Evolutionary conservation across 306 rosid genomes (phyloP).

Genomic region (Begonia masoniana): DNA sequence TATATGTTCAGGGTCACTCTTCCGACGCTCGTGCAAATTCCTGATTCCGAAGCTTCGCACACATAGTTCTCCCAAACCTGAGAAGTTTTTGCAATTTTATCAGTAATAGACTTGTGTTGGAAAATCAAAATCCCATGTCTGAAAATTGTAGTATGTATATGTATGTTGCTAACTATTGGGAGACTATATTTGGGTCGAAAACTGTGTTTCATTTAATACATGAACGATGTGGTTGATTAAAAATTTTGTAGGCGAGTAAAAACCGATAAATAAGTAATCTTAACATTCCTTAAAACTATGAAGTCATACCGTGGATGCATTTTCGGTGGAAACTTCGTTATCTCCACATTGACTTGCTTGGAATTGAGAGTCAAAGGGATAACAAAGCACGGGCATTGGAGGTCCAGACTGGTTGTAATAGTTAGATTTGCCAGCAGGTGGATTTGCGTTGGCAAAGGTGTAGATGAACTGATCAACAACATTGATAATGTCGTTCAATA

Average conservation of each 20-base stretch:
- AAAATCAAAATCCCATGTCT: too few relatives aligned
- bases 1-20: constrained; percentile 70
- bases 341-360: constrained; percentile 42
- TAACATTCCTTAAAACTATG: not conserved
- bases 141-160: too few relatives aligned
- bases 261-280: not conserved
- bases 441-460: constrained; percentile 44
- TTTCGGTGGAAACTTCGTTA: constrained; percentile 58
- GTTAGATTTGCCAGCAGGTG: constrained; percentile 17
- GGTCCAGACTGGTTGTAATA: constrained; percentile 84
- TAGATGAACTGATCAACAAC: constrained; percentile 60
- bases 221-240: too few relatives aligned
- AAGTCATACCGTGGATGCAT: constrained; percentile 54
- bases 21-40: constrained; percentile 51
- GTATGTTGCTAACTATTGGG: not conserved
- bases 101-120: too few relatives aligned
- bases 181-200: too few relatives aligned
- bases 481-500: constrained; percentile 44
- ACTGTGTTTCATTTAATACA: too few relatives aligned
- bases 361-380: constrained; percentile 54
- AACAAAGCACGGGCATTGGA: constrained; percentile 69
- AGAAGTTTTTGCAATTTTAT: not conserved
- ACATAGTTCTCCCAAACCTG: constrained; percentile 79
- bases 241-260: too few relatives aligned
- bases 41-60: constrained; percentile 52